Conservation (phyloP, 2,329 filamentous ascomycete genomes). For the Talaromyces sp. region DNA sequence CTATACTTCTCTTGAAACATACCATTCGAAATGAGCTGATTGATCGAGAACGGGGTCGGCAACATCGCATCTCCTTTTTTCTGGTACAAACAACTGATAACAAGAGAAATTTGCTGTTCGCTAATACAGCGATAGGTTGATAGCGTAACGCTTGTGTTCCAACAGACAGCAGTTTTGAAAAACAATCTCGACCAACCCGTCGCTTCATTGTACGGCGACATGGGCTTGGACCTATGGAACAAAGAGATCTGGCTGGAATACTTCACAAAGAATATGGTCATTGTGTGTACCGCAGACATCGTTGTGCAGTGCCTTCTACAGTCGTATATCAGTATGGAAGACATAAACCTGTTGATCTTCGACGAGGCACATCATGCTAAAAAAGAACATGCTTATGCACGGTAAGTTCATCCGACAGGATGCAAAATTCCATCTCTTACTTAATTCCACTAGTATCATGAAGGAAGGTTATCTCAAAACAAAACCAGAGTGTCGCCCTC, state of each 20-base stretch:
- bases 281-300: conserved; percentile 91
- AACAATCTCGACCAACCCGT: conserved; percentile 76
- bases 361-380: conserved; percentile 97
- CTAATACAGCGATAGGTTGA: conserved; percentile 57
- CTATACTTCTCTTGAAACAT: conserved; percentile 76
- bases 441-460: conserved; percentile 59
- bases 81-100: conserved; percentile 51
- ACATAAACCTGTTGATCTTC: conserved; percentile 88
- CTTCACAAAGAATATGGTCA: conserved; percentile 67
- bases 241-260: conserved; percentile 58
- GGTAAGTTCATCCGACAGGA: conserved; percentile 37
- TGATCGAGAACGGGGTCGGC: conserved; percentile 58
- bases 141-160: conserved; percentile 83
- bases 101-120: not conserved
- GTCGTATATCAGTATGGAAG: conserved; percentile 73
- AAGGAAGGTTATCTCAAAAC: conserved; percentile 72
- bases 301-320: conserved; percentile 73
- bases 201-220: conserved; percentile 69
- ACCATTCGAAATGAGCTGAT: conserved; percentile 74
- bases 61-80: conserved; percentile 74
- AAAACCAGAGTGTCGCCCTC: conserved; percentile 56
- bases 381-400: conserved; percentile 85
- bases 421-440: not conserved
- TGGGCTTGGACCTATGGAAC: conserved; percentile 60
- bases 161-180: conserved; percentile 78